These are phyloP conservation scores for Herpetospermum pedunculosum DNA, from an alignment of 306 rosid species.

Conservation along the genomic window DNA sequence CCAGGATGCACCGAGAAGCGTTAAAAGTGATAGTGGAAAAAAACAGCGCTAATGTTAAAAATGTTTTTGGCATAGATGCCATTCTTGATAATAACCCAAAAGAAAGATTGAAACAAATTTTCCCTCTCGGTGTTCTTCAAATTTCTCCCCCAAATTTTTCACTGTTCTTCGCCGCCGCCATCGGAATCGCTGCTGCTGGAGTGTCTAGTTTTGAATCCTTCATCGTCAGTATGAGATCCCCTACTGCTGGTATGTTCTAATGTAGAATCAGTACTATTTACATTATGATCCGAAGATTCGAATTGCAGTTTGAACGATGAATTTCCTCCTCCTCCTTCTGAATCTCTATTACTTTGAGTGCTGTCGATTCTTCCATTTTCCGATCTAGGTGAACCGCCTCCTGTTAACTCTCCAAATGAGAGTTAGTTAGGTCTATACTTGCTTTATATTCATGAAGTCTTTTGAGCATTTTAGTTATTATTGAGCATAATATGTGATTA, in stretches of 20 bases:
- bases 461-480: too few relatives aligned
- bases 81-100: too few relatives aligned
- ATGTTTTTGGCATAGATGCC: too few relatives aligned
- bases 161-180: neutral
- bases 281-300: neutral
- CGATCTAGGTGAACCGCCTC: conserved; percentile 14
- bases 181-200: neutral
- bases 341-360: conserved; percentile 16
- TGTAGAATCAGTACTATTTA: neutral
- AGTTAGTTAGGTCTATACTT: too few relatives aligned
- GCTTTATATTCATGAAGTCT: too few relatives aligned
- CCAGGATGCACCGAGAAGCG: too few relatives aligned
- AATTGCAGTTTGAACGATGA: neutral
- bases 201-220: neutral
- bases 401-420: too few relatives aligned
- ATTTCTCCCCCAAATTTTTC: neutral
- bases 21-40: too few relatives aligned
- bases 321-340: neutral
- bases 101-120: neutral
- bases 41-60: too few relatives aligned
- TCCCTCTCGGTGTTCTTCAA: neutral
- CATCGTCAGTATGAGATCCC: neutral
- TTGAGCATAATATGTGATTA: too few relatives aligned
- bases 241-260: conserved; percentile 7
- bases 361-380: conserved; percentile 9